Evolutionary conservation across 352 stramenopile genomes (phyloP), one percentile per base, ranked within the genome.

Genomic region (Paralagenidium karlingii): DNA sequence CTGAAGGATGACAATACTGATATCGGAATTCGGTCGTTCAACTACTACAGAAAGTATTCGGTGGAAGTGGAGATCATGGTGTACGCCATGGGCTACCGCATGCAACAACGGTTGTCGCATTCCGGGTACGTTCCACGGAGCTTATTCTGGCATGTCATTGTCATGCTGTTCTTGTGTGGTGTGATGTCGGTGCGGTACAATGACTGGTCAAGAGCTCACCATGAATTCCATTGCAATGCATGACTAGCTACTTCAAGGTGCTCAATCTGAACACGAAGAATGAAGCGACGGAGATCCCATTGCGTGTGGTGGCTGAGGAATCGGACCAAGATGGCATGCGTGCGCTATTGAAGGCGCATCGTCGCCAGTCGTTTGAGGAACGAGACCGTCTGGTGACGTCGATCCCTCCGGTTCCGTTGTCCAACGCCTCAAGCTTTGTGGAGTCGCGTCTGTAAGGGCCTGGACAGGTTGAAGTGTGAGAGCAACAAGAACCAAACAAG

Each of bases 201-300:
- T n/a, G n/a, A n/a, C n/a, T n/a, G n/a, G n/a, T n/a, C n/a, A n/a
- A n/a, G n/a, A n/a, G n/a, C n/a, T n/a, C n/a, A n/a, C n/a, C n/a
- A n/a, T n/a, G n/a, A n/a, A n/a, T n/a, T n/a, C n/a, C n/a, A n/a
- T n/a, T n/a, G n/a, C n/a, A n/a, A n/a, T n/a, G n/a, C n/a, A n/a
- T n/a, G n/a, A n/a, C 30, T 33, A 59, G 45, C 13, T 70, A 67
- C 49, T 67, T 67, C 34, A 47, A 63, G 16, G 60, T 70, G 39
- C 53, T 70, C 9, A 70, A 70, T 38, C 16, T 36, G 30, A 19
- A 36, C 30, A 19, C 19, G 30, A 41, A 58, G 2, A 49, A 67
- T 27, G 40, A 51, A 9, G 49, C 60, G 24, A 49, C 54, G 20
- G 56, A 64, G 51, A 67, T 70, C 38, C 38, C 43, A 19, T 2